Evolutionary conservation across 2,329 filamentous ascomycete species (phyloP), one percentile per base, ranked within the genome.

Genomic region (Microdochium nivale): DNA sequence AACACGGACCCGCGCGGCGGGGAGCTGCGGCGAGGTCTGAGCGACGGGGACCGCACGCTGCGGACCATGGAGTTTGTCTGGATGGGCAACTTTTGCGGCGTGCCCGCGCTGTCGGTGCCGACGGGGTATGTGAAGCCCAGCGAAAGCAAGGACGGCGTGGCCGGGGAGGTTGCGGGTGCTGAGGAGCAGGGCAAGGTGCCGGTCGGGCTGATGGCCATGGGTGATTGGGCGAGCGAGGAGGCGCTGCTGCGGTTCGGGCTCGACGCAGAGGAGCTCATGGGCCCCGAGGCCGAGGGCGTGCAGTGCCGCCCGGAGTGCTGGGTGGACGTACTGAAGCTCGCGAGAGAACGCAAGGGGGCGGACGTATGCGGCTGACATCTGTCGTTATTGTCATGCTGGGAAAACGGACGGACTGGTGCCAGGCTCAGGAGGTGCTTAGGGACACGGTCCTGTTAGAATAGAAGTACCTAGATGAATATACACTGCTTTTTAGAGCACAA

Each of bases 181-280:
- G 56, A 58, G 40, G 40, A 44, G 13, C 16, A 21, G 21, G 74
- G 70, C 0, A 72, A 70, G 53, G 65, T 80, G 0, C 77, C 78
- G 0, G 68, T 80, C 2, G 78, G 78, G 1, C 59, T 81, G 30
- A 80, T 81, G 77, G 77, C 71, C 1, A 76, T 72, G 47, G 77
- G 74, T 0, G 78, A 80, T 58, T 81, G 78, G 78, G 75, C 73
- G 1, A 67, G 67, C 3, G 78, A 81, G 59, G 70, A 75, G 49
- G 64, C 67, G 2, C 58, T 81, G 56, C 54, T 81, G 48, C 63
- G 68, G 44, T 78, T 79, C 53, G 78, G 71, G 0, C 60, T 71
- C 2, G 73, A 78, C 48, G 71, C 67, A 0, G 75, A 79, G 58
- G 63, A 44, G 40, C 14, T 44, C 40, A 44, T 23, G n/a, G 40